phyloP scores from a whole-genome alignment of 2,329 filamentous ascomycete genomes.

The Pestalotiopsis sp. region DNA sequence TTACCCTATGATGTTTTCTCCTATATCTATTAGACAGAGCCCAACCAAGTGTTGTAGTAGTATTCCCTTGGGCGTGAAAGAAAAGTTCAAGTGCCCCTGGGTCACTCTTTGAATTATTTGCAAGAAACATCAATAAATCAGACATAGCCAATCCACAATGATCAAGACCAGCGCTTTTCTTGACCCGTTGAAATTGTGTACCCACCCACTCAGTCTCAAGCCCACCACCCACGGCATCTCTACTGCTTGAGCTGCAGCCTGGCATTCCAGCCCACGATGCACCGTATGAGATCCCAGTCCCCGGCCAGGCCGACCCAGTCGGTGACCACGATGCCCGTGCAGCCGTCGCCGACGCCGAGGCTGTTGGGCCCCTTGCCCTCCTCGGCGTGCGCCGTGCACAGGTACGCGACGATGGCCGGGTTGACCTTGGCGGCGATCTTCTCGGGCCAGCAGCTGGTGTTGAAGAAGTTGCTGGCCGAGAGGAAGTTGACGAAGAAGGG shows the following conservation, averaged over 20 bases:
- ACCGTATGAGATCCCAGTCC: slow-evolving; percentile 88
- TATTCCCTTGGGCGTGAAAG: too few relatives aligned
- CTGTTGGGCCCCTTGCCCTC: slow-evolving; percentile 51
- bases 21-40: too few relatives aligned
- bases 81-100: too few relatives aligned
- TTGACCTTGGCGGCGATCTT: slow-evolving; percentile 87
- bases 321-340: slow-evolving; percentile 86
- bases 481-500: slow-evolving; percentile 92
- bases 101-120: too few relatives aligned
- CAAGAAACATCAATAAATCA: too few relatives aligned
- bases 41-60: too few relatives aligned
- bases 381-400: slow-evolving; percentile 61
- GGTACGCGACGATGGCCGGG: slow-evolving; percentile 68
- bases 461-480: slow-evolving; percentile 93
- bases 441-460: slow-evolving; percentile 89
- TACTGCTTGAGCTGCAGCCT: slow-evolving; percentile 56
- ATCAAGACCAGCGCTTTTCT: too few relatives aligned
- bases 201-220: too few relatives aligned
- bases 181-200: too few relatives aligned
- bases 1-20: too few relatives aligned
- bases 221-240: slow-evolving; percentile 4
- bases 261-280: slow-evolving; percentile 90
- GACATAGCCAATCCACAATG: too few relatives aligned
- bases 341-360: slow-evolving; percentile 67
- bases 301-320: slow-evolving; percentile 89